Evolutionary conservation across 306 rosid genomes (phyloP), one percentile per base, ranked within the genome.

Genomic region (Neltuma alba): DNA sequence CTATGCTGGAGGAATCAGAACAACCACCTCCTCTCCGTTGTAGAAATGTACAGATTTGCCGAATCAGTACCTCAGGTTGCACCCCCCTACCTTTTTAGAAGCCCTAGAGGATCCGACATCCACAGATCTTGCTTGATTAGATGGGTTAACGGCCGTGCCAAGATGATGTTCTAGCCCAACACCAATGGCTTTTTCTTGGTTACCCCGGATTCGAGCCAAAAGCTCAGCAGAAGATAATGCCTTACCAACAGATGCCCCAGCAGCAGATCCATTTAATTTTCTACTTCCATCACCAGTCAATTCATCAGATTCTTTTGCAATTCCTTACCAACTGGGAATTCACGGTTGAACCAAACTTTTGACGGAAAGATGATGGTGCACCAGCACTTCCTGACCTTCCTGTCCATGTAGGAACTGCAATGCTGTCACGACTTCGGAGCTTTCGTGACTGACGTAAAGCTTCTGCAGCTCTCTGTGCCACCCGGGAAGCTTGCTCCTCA

Each of bases 371-470:
- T 36, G 96, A 86, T 6, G 99, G 98, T 80, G 97, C 98, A 37
- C 98, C 99, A 21, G 99, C 99, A 74, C 91, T 36, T 79, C 99
- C 99, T 31, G 98, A 92, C 85, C 86, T 95, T 75, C 98, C 99
- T 7, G 99, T 93, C 99, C 99, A 91, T 82, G 99, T 95, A 21
- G 99, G 99, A 84, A 93, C 85, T 11, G 96, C 86, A 62, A 95
- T 13, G 70, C 92, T 86, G 28, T 89, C 96, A 37, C 79, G 86
- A 81, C 96, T 90, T 75, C 99, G 88, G 72, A 89, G 89, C 85
- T 92, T 91, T 79, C 97, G 87, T 21, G 99, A 93, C 82, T 87
- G 86, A 40, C 96, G 91, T 84, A 93, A 89, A 55, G 96, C 99
- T 88, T 95, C 98, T 36, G 97, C 97, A 54, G 98, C 98, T 89